Evolutionary conservation across 169 alveolate species (phyloP), one percentile per base, ranked within the genome.

Genomic region (Eimeria zaria): DNA sequence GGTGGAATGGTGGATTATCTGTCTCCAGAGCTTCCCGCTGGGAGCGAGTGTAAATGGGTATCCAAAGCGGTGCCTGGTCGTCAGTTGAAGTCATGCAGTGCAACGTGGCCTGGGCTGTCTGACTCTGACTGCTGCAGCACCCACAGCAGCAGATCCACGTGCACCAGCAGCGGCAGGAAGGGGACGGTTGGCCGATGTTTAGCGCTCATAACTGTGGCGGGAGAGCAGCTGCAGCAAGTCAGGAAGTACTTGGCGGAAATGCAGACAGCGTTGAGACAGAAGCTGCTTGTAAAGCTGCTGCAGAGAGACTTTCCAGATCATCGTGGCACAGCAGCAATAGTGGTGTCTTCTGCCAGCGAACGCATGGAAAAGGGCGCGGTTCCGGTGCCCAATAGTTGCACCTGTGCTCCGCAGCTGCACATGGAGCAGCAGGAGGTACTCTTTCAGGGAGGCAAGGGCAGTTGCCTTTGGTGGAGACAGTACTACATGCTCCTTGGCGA

Each of bases 371-470:
- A 58, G 64, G 51, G 81, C 41, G 62, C 64, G 11, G n/a, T 14
- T n/a, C 64, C 36, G 87, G 87, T 44, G 87, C 7, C 30, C 12
- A 2, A 27, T 41, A 36, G 64, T 30, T 85, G 92, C 92, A 60
- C 60, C 80, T 85, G 92, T 24, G 58, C 92, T 30, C 78, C 92
- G 78, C 80, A 36, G 39, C 74, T 85, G 92, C 92, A 46, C 44
- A 78, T 85, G 55, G 80, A 85, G 78, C 92, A 85, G 80, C 92
- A 85, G 64, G 92, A 85, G 64, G 60, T 60, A 36, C 92, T 85
- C 36, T 53, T 85, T 67, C 76, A 46, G 27, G 92, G 41, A 85
- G 92, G 69, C 55, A 60, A 20, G 48, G 78, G 78, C 60, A 85
- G 92, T 11, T 85, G 92, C 62, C 22, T 39, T 9, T 85, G 92